phyloP scores from a whole-genome alignment of 192 early-diverging fungal genomes.

The Haplosporangium gracile region DNA sequence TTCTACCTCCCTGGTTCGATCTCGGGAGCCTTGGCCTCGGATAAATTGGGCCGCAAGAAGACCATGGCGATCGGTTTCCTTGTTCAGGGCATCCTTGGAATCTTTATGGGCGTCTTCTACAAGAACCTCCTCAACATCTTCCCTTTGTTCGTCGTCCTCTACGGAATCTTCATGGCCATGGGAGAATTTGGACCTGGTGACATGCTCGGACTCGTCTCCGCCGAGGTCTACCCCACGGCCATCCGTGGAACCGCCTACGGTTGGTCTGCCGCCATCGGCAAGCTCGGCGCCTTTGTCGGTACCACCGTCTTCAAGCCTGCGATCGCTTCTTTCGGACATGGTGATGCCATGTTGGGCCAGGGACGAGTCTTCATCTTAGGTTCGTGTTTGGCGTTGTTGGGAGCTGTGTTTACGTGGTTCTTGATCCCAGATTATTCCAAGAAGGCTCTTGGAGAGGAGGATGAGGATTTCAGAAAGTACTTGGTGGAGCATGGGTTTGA shows the following conservation, averaged over 20 bases:
- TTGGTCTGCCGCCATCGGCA: constrained; percentile 60
- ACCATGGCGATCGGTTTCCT: constrained; percentile 70
- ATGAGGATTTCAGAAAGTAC: constrained; percentile 63
- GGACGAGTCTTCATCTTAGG: constrained; percentile 62
- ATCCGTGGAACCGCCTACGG: constrained; percentile 66
- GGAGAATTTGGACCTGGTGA: constrained; percentile 71
- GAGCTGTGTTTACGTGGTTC: constrained; percentile 58
- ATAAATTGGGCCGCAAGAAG: constrained; percentile 66
- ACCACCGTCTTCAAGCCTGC: constrained; percentile 62
- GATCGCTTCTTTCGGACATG: constrained; percentile 45
- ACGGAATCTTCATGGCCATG: constrained; percentile 67
- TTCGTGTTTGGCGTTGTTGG: constrained; percentile 61
- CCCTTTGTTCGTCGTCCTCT: constrained; percentile 67
- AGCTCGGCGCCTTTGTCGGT: constrained; percentile 54
- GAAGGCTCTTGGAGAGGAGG: constrained; percentile 57
- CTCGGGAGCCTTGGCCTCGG: constrained; percentile 61
- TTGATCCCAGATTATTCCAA: constrained; percentile 66
- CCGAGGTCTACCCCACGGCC: constrained; percentile 66
- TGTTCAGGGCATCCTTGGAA: constrained; percentile 60
- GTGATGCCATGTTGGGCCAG: constrained; percentile 49
- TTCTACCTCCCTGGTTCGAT: constrained; percentile 71
- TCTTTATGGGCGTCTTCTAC: constrained; percentile 64
- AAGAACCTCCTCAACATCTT: constrained; percentile 55
- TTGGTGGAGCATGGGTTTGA: constrained; percentile 61
- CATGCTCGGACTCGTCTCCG: constrained; percentile 61